A percentile compares a stretch with the other conserved stretches of the same genome.
Evolutionary conservation across 2,329 filamentous ascomycete genomes (phyloP).

Genomic region (Aspergillus transmontanensis): DNA sequence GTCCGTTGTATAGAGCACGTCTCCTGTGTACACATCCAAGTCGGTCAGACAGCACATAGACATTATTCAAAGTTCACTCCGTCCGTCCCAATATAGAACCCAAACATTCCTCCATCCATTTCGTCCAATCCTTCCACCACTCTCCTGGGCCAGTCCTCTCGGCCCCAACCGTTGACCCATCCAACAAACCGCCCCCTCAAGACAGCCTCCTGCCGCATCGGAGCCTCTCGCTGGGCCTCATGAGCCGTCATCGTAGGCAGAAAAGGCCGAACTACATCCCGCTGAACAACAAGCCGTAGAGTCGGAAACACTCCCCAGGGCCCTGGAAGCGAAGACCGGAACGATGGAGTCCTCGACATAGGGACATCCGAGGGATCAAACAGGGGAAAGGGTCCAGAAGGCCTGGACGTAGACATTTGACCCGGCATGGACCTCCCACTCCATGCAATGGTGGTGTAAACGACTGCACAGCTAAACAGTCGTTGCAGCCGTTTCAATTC

Average conservation of each 20-base stretch:
- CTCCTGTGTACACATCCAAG: not conserved
- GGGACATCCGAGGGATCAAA: constrained; percentile 12
- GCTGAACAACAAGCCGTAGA: constrained; percentile 40
- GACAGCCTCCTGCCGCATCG: constrained; percentile 39
- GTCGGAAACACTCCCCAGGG: constrained; percentile 44
- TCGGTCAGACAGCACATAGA: not conserved
- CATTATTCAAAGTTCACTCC: constrained; percentile 26
- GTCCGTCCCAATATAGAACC: constrained; percentile 29
- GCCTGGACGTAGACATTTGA: constrained; percentile 11
- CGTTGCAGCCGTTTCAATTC: constrained; percentile 39
- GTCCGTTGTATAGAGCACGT: not conserved
- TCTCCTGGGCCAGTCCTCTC: constrained; percentile 38
- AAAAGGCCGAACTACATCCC: constrained; percentile 40
- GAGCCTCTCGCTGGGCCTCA: constrained; percentile 38
- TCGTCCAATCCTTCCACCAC: constrained; percentile 31
- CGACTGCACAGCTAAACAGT: constrained; percentile 41
- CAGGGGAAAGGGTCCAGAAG: constrained; percentile 24
- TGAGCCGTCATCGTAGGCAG: constrained; percentile 33
- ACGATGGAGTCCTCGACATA: constrained; percentile 26
- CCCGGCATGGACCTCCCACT: constrained; percentile 15
- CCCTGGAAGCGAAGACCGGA: constrained; percentile 38
- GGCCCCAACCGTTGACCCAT: constrained; percentile 41
- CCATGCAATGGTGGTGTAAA: constrained; percentile 40
- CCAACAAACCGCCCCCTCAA: constrained; percentile 36
- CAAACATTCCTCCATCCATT: constrained; percentile 33